A percentile compares a stretch with the other conserved stretches of the same genome.
These are phyloP conservation scores for Akanthomyces muscarius DNA, from an alignment of 2,329 filamentous ascomycete species.

Conservation along the genomic window DNA sequence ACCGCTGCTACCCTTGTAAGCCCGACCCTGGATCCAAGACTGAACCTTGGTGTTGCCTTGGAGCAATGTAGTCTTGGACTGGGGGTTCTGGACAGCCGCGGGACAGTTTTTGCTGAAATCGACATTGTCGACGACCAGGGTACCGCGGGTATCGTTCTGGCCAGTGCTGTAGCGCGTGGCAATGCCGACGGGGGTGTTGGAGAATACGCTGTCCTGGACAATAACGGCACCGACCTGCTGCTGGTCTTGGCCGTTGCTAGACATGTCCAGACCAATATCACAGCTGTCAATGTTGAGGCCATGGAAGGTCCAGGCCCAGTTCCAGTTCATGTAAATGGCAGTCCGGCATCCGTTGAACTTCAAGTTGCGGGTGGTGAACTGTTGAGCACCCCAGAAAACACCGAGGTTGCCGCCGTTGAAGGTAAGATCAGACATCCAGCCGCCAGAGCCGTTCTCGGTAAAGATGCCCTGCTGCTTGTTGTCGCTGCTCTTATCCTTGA, in stretches of 20 bases:
- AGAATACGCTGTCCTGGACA: conserved; percentile 75
- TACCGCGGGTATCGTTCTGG: conserved; percentile 68
- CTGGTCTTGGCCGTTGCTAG: conserved; percentile 52
- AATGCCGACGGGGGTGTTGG: conserved; percentile 66
- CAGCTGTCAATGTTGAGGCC: conserved; percentile 70
- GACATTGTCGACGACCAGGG: conserved; percentile 83
- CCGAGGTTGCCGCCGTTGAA: conserved; percentile 81
- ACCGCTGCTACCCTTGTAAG: conserved; percentile 53
- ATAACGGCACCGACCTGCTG: conserved; percentile 85
- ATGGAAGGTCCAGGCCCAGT: conserved; percentile 83
- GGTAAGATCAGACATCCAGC: conserved; percentile 76
- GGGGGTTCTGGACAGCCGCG: conserved; percentile 59
- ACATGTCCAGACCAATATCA: conserved; percentile 75
- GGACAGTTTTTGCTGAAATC: conserved; percentile 68
- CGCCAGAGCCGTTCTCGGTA: conserved; percentile 81
- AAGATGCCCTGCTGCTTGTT: conserved; percentile 76
- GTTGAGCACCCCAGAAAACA: conserved; percentile 78
- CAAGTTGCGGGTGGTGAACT: conserved; percentile 81
- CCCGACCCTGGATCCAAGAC: conserved; percentile 76
- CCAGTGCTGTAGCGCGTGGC: conserved; percentile 66
- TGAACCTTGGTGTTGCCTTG: conserved; percentile 63
- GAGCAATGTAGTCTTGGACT: conserved; percentile 58
- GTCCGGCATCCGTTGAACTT: conserved; percentile 79
- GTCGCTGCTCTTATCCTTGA: conserved; percentile 55
- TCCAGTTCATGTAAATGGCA: conserved; percentile 86